These are phyloP conservation scores for Eucalyptus regnans DNA, from an alignment of 345 rosid species.

Conservation along the genomic window DNA sequence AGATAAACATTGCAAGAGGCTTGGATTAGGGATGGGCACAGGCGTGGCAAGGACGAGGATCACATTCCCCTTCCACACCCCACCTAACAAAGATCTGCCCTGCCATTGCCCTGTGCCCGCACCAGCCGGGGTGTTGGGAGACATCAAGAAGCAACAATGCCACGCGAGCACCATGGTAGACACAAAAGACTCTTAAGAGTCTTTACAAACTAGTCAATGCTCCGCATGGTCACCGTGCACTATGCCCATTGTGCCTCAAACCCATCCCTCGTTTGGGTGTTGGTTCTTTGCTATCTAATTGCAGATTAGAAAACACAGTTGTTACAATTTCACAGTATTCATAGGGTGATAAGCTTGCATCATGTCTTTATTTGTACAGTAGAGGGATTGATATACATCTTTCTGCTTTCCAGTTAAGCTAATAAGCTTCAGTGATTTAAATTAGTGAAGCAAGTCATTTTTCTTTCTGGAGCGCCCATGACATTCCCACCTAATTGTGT, in stretches of 20 bases:
- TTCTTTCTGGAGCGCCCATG: not conserved
- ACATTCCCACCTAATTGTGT: not conserved
- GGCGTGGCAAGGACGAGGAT: not conserved
- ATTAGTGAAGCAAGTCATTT: not conserved
- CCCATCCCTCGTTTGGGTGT: not conserved
- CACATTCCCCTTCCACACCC: not conserved
- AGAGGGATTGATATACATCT: not conserved
- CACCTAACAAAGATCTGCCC: not conserved
- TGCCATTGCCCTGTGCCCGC: not conserved
- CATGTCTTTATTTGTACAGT: not conserved
- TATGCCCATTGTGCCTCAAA: not conserved
- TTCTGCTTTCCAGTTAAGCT: not conserved
- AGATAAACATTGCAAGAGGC: not conserved
- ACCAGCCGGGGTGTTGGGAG: not conserved
- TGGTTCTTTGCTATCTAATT: not conserved
- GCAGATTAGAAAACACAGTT: not conserved
- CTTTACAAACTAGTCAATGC: not conserved
- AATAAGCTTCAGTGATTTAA: not conserved
- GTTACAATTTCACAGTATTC: not conserved
- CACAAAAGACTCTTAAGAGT: not conserved
- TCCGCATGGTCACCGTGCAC: not conserved
- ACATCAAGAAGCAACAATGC: not conserved
- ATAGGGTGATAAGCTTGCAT: not conserved
- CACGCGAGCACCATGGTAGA: not conserved
- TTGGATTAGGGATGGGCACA: not conserved